Evolutionary conservation across 345 rosid species (phyloP), one percentile per base, ranked within the genome.

Genomic region (Boechera stricta): DNA sequence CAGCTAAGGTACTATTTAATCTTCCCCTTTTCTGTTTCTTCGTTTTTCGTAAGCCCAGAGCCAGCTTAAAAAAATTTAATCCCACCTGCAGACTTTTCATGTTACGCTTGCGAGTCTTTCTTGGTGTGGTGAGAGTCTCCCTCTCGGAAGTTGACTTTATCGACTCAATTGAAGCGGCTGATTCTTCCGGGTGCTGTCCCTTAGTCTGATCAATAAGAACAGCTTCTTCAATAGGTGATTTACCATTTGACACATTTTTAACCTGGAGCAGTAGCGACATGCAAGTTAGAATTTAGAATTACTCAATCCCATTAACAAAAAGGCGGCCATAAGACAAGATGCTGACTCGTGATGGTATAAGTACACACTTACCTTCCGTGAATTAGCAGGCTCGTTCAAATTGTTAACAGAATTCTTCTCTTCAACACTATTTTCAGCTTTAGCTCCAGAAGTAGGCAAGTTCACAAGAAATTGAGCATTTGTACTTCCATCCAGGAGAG

Each of bases 21-120:
- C 84, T 91, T 67, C 64, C 75, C 90, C 60, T 88, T 70, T 65
- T 88, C 65, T 79, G 88, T 65, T 84, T 89, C 83, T 84, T 86
- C 47, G 73, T 90, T 82, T 68, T 85, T 47, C 49, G 83, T 7
- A 77, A 54, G 51, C 60, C 81, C 7, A 92, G 38, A 51, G 87
- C 59, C 62, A 77, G 78, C 77, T 76, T 77, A 64, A 88, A 87
- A 71, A 80, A 64, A 11, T 47, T 88, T 41, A 83, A 58, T 61
- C 98, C 84, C 73, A 87, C 53, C 64, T 69, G 82, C 67, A 83
- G 57, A 49, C 58, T 70, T 54, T 78, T 76, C 42, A 24, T 54
- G 53, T 63, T 79, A 53, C 31, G 45, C 85, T 83, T 91, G 38
- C 58, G 64, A 75, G 41, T 72, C 89, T 84, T 88, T 81, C 82